Evolutionary conservation across 208 protist species (phyloP), one percentile per base, ranked within the genome.

Genomic region (Angomonas ambiguus): DNA sequence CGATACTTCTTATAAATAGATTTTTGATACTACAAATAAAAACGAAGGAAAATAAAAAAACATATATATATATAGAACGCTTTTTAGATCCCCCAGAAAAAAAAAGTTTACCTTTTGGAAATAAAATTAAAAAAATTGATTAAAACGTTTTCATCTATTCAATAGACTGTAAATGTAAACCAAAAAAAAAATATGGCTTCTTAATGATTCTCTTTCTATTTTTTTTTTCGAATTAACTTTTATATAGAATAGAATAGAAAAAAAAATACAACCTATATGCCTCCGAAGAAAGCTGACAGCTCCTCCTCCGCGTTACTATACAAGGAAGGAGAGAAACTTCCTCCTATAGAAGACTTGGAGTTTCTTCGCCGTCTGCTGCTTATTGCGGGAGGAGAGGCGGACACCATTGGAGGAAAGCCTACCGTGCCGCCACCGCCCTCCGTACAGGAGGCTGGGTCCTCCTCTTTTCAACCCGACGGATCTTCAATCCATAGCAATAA

Each of bases 281-380:
- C 51, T n/a, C n/a, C 51, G 16, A 57, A 31, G 51, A 28, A 57
- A 11, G 51, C 22, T 57, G 18, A 20, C 18, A 28, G 24, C 22
- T 6, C 25, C 56, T 31, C 13, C 25, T 41, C 10, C 30, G n/a
- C 56, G 25, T 18, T 18, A 3, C 28, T 61, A 33, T 35, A 32
- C 56, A 61, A 30, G 30, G 10, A 61, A 61, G 13, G 28, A 32
- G 22, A 61, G 35, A 61, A 56, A 16, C 16, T 45, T n/a, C 38
- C 38, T 16, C 38, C 38, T n/a, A 45, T 45, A 45, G 38, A 45
- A 16, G 38, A 45, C 38, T 16, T 16, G 11, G 38, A 45, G 11
- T 45, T 45, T 16, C 16, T 45, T 16, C 38, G 38, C 16, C 38
- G 38, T 45, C 38, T 45, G 38, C 16, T 45, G 38, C 16, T 8